Percentiles rank a stretch among this genome's conserved stretches.
These are phyloP conservation scores for Dactylellina cionopaga DNA, from an alignment of 2,329 filamentous ascomycete genomes.

Conservation along the genomic window DNA sequence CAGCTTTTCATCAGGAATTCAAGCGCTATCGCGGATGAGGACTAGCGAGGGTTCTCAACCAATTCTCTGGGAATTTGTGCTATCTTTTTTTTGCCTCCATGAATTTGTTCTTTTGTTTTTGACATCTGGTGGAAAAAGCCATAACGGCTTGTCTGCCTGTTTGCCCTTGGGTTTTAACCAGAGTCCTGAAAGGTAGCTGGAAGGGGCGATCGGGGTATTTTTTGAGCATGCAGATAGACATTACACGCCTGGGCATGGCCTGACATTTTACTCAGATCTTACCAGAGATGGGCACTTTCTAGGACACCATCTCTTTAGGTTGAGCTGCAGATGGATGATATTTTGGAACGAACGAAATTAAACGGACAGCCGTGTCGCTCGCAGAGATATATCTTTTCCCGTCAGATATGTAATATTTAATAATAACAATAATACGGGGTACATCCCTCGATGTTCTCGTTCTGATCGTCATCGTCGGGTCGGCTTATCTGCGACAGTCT, in stretches of 20 bases:
- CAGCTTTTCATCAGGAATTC: background rate
- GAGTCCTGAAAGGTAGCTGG: background rate
- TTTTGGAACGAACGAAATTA: too few species aligned
- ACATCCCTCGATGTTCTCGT: too few species aligned
- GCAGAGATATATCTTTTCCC: background rate
- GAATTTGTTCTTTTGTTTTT: background rate
- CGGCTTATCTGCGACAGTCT: slow-evolving; percentile 27
- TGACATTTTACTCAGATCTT: slow-evolving; percentile 20
- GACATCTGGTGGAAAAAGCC: background rate
- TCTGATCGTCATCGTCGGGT: slow-evolving; percentile 17
- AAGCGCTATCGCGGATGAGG: slow-evolving; percentile 2
- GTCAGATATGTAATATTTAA: too few species aligned
- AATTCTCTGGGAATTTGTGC: slow-evolving; percentile 28
- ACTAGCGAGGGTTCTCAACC: slow-evolving; percentile 6
- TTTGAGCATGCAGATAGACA: too few species aligned
- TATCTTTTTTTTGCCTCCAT: too few species aligned
- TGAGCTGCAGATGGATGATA: too few species aligned
- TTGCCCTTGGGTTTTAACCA: too few species aligned
- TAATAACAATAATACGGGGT: too few species aligned
- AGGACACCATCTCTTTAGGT: slow-evolving; percentile 15
- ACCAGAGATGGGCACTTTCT: background rate
- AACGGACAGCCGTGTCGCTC: too few species aligned
- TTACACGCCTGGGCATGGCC: slow-evolving; percentile 20
- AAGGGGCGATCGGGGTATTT: too few species aligned
- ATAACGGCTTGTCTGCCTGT: background rate